These are phyloP conservation scores for Candolleomyces aberdarensis DNA, from an alignment of 768 basidiomycete species.

Conservation along the genomic window DNA sequence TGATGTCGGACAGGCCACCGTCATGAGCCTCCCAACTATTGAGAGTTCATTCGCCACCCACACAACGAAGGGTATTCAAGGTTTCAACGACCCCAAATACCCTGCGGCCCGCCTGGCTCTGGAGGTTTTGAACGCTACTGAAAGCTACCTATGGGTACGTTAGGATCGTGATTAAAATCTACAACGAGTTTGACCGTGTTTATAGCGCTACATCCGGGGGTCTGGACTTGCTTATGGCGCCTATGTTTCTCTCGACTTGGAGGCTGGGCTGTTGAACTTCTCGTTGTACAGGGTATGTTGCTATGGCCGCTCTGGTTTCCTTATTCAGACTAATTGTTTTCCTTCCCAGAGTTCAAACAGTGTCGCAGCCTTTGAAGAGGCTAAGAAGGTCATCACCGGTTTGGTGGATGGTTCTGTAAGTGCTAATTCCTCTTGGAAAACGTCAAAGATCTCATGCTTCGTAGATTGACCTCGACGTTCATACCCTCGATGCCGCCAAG, in stretches of 20 bases:
- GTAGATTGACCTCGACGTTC: constrained; percentile 78
- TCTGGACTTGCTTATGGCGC: constrained; percentile 96
- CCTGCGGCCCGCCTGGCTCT: constrained; percentile 83
- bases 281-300: constrained; percentile 69
- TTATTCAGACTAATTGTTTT: too few species aligned
- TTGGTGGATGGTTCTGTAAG: constrained; percentile 81
- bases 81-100: constrained; percentile 79
- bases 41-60: constrained; percentile 88
- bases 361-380: constrained; percentile 79
- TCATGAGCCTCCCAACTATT: constrained; percentile 89
- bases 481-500: constrained; percentile 86
- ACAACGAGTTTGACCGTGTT: not conserved
- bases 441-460: not conserved
- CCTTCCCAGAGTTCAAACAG: constrained; percentile 62
- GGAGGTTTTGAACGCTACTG: constrained; percentile 88
- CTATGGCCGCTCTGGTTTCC: too few species aligned
- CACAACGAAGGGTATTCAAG: constrained; percentile 73
- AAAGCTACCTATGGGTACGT: constrained; percentile 89
- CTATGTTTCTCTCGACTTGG: constrained; percentile 66
- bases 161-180: not conserved
- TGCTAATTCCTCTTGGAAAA: constrained; percentile 7
- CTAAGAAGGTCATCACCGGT: constrained; percentile 69
- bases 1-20: constrained; percentile 55
- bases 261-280: constrained; percentile 75
- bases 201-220: constrained; percentile 86